Evolutionary conservation across 768 basidiomycete genomes (phyloP), one percentile per base, ranked within the genome.

Genomic region (Russula vinacea): DNA sequence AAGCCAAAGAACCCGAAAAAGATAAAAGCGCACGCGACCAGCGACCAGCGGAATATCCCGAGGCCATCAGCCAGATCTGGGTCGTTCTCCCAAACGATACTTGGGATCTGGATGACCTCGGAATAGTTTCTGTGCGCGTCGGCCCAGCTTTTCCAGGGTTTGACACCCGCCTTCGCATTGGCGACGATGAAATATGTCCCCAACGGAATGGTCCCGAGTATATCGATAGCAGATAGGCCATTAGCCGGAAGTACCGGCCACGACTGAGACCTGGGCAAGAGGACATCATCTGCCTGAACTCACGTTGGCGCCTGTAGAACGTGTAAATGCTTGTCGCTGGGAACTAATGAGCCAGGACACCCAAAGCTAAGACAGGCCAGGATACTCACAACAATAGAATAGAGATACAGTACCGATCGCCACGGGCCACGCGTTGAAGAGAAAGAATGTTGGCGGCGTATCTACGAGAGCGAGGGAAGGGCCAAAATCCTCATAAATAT

Each of bases 61-160:
- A 52, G 51, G 3, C 0, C 32, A 51, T 5, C 32, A 5, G 3
- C 3, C 3, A 29, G 5, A 29, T n/a, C 2, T 0, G 6, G 62
- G 71, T 62, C 49, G 1, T 37, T 59, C 32, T 76, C 70, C 83
- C 83, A 85, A 3, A 76, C 0, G 17, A 76, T 37, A 0, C 75
- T 62, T 1, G 82, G 78, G 54, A 73, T 60, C 45, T 75, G 74
- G 0, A 64, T 69, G 4, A 86, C 73, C 10, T 77, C 75, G 2
- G 72, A 76, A 68, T 78, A 84, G 45, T 78, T 70, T 29, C 9
- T 62, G 68, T 89, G 88, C 0, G 82, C 77, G 68, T 81, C 78
- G 0, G 70, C 74, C 80, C 83, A 84, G 33, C 80, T 78, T 0
- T 66, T 63, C 76, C 80, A 87, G 10, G 51, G 51, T 4, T 2